phyloP scores from a whole-genome alignment of 306 rosid species.

The Alnus rubra region DNA sequence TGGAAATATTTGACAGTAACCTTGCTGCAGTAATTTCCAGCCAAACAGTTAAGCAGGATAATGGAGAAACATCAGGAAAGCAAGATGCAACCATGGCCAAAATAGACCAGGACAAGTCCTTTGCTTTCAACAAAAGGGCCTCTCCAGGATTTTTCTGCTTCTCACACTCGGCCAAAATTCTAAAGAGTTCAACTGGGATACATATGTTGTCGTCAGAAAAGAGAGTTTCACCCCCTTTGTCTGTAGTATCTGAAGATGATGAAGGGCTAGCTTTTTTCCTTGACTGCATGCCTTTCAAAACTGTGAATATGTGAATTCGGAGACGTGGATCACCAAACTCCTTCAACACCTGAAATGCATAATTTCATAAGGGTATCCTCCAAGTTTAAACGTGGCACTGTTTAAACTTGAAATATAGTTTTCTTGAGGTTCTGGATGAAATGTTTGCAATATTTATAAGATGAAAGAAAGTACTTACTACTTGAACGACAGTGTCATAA shows the following conservation, averaged over 20 bases:
- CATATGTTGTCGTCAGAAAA: conserved; percentile 63
- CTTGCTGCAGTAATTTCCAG: conserved; percentile 98
- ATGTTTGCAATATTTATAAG: conserved; percentile 7
- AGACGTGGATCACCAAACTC: conserved; percentile 89
- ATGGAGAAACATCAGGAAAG: conserved; percentile 84
- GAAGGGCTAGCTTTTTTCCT: conserved; percentile 72
- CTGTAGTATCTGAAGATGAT: conserved; percentile 51
- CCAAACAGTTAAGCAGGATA: conserved; percentile 88
- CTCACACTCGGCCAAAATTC: conserved; percentile 87
- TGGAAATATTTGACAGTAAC: conserved; percentile 40
- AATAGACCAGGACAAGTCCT: conserved; percentile 93
- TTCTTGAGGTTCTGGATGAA: neutral
- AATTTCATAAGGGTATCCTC: conserved; percentile 14
- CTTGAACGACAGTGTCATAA: conserved; percentile 68
- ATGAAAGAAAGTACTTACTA: conserved; percentile 47
- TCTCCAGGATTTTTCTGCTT: conserved; percentile 70
- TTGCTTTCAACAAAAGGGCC: conserved; percentile 84
- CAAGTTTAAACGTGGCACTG: conserved; percentile 15
- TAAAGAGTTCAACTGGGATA: conserved; percentile 83
- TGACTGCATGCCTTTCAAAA: conserved; percentile 79
- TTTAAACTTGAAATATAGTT: neutral
- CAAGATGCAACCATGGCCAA: conserved; percentile 97
- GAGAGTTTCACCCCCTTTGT: conserved; percentile 52
- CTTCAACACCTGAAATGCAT: conserved; percentile 77
- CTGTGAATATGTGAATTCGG: conserved; percentile 76